Base-by-base conservation (phyloP, 1,284 basidiomycete species). In the Sparassis latifolia region DNA sequence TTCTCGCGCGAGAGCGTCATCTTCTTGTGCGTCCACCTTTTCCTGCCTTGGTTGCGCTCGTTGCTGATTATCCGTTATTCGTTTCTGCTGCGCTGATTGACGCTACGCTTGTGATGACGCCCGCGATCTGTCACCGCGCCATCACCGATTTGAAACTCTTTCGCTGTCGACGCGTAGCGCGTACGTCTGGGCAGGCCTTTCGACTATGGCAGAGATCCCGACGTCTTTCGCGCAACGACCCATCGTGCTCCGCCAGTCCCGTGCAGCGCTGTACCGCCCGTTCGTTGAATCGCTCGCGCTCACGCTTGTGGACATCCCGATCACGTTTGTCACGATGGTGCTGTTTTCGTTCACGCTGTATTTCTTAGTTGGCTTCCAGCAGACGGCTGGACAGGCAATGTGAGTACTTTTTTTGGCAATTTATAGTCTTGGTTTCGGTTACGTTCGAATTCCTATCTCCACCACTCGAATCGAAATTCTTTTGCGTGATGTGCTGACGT, bases 1-100 rank as follows among this genome's bases (percentile, higher is more conserved):
- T 94, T 86, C 72, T 84, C 86, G 20, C 80, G 91, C 28, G 89
- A 89, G 2, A 90, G 90, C 69, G 69, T 83, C 27, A 64, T 86
- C 5, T 86, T 84, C 70, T 85, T 84, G 80, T 84, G 51, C 35
- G 35, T 37, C 12, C 7, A 37, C 35, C 35, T 12, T 7, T 37
- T 37, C 35, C 20, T 20, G 20, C 20, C 20, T 20, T 20, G 76
- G 20, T 20, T 20, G 20, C 20, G 20, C 20, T 20, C 20, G 20
- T 20, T 20, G 20, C 20, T 20, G 20, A 20, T 20, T 20, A 20
- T 20, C 20, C 20, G 20, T 20, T 20, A 20, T 20, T 20, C 20
- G 20, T 65, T 51, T 43, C 49, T n/a, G 48, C 20, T 20, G 20
- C 20, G 20, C 20, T 20, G 20, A 20, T 20, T 20, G 20, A 20